phyloP scores from a whole-genome alignment of 768 basidiomycete species.

The Agaricus sinodeliciosus region DNA sequence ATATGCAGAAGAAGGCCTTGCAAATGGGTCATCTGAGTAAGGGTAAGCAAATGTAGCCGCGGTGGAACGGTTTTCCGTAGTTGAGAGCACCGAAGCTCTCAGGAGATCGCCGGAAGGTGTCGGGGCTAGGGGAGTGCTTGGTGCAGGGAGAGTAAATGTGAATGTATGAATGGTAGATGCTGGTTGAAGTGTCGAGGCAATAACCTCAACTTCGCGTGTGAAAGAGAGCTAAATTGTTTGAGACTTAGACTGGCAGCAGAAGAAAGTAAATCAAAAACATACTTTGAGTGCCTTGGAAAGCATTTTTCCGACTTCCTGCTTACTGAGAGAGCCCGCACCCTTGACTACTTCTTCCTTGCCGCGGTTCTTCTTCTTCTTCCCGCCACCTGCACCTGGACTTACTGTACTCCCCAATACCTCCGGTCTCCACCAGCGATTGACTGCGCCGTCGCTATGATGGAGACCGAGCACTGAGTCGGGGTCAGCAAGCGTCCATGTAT shows the following conservation, averaged over 20 bases:
- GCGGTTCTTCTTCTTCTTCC: slow-evolving; percentile 60
- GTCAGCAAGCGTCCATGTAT: slow-evolving; percentile 87
- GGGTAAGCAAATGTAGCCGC: slow-evolving; percentile 69
- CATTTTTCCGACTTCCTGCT: slow-evolving; percentile 87
- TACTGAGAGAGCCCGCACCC: slow-evolving; percentile 74
- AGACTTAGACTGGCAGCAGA: slow-evolving; percentile 3
- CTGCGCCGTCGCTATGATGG: slow-evolving; percentile 79
- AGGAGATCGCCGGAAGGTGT: slow-evolving; percentile 66
- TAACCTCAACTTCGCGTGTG: slow-evolving; percentile 87
- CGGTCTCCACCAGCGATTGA: slow-evolving; percentile 85
- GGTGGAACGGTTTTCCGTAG: slow-evolving; percentile 56
- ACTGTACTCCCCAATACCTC: slow-evolving; percentile 88
- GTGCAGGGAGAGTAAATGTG: slow-evolving; percentile 78
- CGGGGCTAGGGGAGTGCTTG: slow-evolving; percentile 70
- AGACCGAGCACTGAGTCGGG: slow-evolving; percentile 76
- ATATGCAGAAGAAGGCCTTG: slow-evolving; percentile 73
- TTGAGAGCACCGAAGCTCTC: slow-evolving; percentile 67
- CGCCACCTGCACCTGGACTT: slow-evolving; percentile 76
- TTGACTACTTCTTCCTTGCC: slow-evolving; percentile 60
- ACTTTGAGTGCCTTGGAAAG: slow-evolving; percentile 89
- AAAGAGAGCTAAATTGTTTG: slow-evolving; percentile 64
- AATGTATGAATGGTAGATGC: slow-evolving; percentile 91
- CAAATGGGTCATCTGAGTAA: slow-evolving; percentile 72
- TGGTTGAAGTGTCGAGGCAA: slow-evolving; percentile 91
- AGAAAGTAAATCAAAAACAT: slow-evolving; percentile 12